Percentiles rank a stretch among this genome's conserved stretches.
These are phyloP conservation scores for Arthromyces matolae DNA, from an alignment of 768 basidiomycete genomes.

Conservation along the genomic window DNA sequence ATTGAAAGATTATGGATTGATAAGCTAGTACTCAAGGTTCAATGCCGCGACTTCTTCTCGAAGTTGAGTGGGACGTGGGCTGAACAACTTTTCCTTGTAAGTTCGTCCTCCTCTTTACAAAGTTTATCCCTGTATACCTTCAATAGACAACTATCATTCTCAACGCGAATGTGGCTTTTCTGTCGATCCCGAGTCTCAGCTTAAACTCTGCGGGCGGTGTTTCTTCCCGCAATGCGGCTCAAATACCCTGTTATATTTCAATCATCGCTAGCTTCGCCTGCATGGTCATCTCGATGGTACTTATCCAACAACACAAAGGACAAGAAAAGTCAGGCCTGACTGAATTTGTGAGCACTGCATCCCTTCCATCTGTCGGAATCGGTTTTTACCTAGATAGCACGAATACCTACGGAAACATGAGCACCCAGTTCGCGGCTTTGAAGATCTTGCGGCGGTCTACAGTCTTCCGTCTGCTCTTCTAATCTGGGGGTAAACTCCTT, in stretches of 20 bases:
- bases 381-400: background rate
- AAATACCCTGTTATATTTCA: background rate
- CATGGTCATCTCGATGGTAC: constrained; percentile 1
- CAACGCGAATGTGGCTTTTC: constrained; percentile 1
- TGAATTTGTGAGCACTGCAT: background rate
- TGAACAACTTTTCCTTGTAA: constrained; percentile 2
- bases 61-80: background rate
- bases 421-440: background rate
- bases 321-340: background rate
- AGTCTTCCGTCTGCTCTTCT: constrained; percentile 5
- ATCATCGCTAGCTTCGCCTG: background rate
- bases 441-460: background rate
- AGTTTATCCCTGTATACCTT: background rate
- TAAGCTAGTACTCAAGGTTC: background rate
- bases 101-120: background rate
- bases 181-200: constrained; percentile 1
- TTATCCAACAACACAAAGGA: constrained; percentile 1
- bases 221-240: background rate
- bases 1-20: constrained; percentile 1
- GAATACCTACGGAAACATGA: background rate
- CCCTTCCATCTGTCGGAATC: too few relatives aligned
- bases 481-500: background rate
- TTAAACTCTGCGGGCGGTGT: background rate
- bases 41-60: constrained; percentile 1
- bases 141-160: background rate